Evolutionary conservation across 208 protist genomes (phyloP).

Genomic region (Trypanosoma mega): DNA sequence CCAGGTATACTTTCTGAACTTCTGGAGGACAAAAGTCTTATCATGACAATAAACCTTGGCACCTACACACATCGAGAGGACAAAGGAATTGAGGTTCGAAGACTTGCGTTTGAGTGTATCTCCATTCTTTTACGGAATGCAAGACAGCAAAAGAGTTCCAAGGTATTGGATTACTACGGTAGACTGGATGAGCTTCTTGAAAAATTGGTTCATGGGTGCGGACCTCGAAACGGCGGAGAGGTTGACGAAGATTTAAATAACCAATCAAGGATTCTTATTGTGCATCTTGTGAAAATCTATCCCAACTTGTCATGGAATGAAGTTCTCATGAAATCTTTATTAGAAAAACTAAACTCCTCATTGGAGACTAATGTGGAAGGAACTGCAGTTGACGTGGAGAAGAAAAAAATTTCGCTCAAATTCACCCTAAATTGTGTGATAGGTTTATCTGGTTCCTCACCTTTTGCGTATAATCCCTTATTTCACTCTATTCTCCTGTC

Average conservation of each 20-base stretch:
- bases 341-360: constrained; percentile 40
- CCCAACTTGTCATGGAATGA: constrained; percentile 26
- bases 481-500: constrained; percentile 40
- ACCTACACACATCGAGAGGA: constrained; percentile 94
- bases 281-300: constrained; percentile 42
- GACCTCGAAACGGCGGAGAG: constrained; percentile 39
- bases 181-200: constrained; percentile 36
- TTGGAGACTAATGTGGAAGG: constrained; percentile 27
- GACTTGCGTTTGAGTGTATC: constrained; percentile 94
- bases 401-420: constrained; percentile 31
- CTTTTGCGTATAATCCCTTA: constrained; percentile 35
- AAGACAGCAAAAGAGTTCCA: constrained; percentile 23
- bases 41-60: constrained; percentile 82
- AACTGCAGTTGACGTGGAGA: constrained; percentile 15
- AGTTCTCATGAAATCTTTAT: constrained; percentile 31
- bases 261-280: constrained; percentile 40
- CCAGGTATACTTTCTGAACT: constrained; percentile 31
- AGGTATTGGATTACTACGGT: constrained; percentile 45
- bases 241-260: constrained; percentile 46
- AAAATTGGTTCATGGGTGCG: constrained; percentile 42
- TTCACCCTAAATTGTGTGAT: constrained; percentile 45
- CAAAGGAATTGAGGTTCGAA: constrained; percentile 93
- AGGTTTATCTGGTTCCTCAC: constrained; percentile 23
- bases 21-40: constrained; percentile 39
- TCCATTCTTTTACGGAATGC: constrained; percentile 71